These are phyloP conservation scores for Pholiota adiposa DNA, from an alignment of 1,284 basidiomycete species.

Conservation along the genomic window DNA sequence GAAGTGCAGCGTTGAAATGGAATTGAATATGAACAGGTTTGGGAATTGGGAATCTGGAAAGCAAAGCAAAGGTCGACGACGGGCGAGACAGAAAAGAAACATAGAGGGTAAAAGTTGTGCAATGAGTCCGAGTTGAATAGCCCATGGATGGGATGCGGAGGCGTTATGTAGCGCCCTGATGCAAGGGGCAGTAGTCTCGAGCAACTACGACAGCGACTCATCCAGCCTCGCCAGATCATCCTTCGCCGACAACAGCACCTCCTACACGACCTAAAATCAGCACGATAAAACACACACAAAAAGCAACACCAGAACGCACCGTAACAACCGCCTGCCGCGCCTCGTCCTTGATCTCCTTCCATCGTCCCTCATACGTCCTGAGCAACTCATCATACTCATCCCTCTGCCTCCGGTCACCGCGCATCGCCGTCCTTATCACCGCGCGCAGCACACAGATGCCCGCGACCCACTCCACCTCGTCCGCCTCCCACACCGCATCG, in stretches of 20 bases:
- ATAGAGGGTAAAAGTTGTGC: not conserved
- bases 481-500: slow-evolving; percentile 62
- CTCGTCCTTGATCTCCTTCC: slow-evolving; percentile 70
- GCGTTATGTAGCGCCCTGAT: not conserved
- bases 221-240: slow-evolving; percentile 49
- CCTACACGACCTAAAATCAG: slow-evolving; percentile 31
- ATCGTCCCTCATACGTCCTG: slow-evolving; percentile 56
- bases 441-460: slow-evolving; percentile 57
- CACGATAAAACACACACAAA: not conserved
- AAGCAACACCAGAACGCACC: slow-evolving; percentile 29
- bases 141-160: not conserved
- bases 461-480: slow-evolving; percentile 68
- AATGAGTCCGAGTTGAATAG: not conserved
- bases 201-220: slow-evolving; percentile 32
- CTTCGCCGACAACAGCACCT: slow-evolving; percentile 47
- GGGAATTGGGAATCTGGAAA: too few species aligned
- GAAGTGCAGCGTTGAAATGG: too few species aligned
- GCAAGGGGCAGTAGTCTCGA: not conserved
- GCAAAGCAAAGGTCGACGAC: not conserved
- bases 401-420: slow-evolving; percentile 44
- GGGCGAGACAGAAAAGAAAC: not conserved
- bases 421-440: slow-evolving; percentile 52
- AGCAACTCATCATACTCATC: slow-evolving; percentile 55
- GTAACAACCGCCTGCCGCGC: slow-evolving; percentile 59
- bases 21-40: too few species aligned